phyloP scores from a whole-genome alignment of 768 basidiomycete species.

The Suillus weaverae region DNA sequence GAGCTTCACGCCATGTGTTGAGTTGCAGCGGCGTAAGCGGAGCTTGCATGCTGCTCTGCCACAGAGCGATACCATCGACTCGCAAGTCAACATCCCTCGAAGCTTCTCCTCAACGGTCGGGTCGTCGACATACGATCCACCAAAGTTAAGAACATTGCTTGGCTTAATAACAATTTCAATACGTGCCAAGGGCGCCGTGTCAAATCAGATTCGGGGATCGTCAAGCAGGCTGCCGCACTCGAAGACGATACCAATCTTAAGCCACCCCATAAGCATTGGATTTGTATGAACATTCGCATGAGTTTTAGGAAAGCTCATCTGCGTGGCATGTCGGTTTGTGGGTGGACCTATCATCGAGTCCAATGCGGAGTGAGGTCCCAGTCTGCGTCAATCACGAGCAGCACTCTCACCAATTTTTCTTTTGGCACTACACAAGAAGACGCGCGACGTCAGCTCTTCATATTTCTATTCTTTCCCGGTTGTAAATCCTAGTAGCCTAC shows the following conservation, averaged over 20 bases:
- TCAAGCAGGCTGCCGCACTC: conserved; percentile 15
- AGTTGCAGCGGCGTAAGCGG: conserved; percentile 14
- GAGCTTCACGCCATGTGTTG: conserved; percentile 10
- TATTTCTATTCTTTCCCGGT: no score
- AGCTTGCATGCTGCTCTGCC: not conserved
- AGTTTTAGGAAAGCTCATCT: conserved; percentile 18
- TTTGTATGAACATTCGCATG: conserved; percentile 12
- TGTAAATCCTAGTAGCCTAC: not conserved
- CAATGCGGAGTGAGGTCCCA: not conserved
- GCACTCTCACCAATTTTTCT: conserved; percentile 15
- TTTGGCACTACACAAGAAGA: conserved; percentile 13
- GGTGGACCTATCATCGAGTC: conserved; percentile 10
- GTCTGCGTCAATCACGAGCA: not conserved
- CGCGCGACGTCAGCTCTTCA: not conserved
- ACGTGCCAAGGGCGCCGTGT: conserved; percentile 14
- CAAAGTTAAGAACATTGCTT: not conserved
- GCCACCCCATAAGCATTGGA: conserved; percentile 2
- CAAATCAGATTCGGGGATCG: conserved; percentile 15
- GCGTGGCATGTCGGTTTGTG: conserved; percentile 14
- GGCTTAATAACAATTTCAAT: conserved; percentile 19
- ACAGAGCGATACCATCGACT: not conserved
- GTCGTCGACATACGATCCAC: conserved; percentile 13
- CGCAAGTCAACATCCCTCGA: conserved; percentile 18
- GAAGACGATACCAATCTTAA: conserved; percentile 13
- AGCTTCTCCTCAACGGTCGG: conserved; percentile 7